Percentiles rank a stretch among this genome's conserved stretches.
phyloP scores from a whole-genome alignment of 1,284 basidiomycete species.

The Tilletia walkeri region DNA sequence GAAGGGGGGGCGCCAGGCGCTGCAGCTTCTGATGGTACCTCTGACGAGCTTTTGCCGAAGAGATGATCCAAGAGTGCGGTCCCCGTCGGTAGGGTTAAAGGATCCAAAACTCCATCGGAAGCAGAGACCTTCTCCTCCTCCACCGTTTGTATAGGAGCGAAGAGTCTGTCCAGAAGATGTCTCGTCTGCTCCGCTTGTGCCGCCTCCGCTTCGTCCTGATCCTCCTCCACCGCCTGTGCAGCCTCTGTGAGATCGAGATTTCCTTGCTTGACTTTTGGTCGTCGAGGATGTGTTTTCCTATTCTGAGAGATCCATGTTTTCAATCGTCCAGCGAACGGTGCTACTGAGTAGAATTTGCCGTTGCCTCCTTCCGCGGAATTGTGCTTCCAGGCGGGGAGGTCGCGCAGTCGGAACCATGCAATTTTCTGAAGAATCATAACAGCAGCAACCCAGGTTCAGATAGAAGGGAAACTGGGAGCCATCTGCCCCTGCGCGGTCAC shows the following conservation, averaged over 20 bases:
- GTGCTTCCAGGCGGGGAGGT: constrained; percentile 90
- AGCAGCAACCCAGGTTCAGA: too few relatives aligned
- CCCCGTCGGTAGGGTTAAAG: neutral
- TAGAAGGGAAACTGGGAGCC: neutral
- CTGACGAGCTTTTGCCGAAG: neutral
- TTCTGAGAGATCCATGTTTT: constrained; percentile 52
- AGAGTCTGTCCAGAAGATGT: constrained; percentile 11
- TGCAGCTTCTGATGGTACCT: neutral
- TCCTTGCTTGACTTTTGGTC: neutral
- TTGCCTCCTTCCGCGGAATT: constrained; percentile 64
- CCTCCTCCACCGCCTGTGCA: constrained; percentile 5
- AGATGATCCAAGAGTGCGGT: constrained; percentile 12
- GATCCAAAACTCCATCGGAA: neutral
- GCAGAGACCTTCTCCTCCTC: neutral
- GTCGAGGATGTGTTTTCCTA: constrained; percentile 37
- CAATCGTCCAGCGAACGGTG: constrained; percentile 73
- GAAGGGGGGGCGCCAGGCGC: neutral
- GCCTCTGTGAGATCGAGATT: neutral
- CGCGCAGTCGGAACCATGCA: constrained; percentile 87
- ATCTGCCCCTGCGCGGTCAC: constrained; percentile 51
- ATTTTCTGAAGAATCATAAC: constrained; percentile 63
- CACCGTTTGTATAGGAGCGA: neutral
- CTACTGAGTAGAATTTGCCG: constrained; percentile 89
- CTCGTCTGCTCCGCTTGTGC: constrained; percentile 13
- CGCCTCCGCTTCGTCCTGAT: constrained; percentile 12